A percentile compares a stretch with the other conserved stretches of the same genome.
phyloP scores from a whole-genome alignment of 371 early-diverging fungal genomes.

The Mycotypha africana region DNA sequence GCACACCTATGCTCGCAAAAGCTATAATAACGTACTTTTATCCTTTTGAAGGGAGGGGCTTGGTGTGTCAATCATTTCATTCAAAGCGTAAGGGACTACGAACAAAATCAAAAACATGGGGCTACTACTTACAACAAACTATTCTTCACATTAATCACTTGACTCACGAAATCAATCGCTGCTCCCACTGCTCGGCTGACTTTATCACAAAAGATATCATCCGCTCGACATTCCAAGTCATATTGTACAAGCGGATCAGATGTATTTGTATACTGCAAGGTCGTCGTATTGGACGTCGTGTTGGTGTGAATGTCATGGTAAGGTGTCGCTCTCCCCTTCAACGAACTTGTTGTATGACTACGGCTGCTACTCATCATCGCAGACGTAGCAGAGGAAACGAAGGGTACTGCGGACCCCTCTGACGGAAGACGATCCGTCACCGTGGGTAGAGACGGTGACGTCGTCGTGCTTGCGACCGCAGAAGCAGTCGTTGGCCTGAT shows the following conservation, averaged over 20 bases:
- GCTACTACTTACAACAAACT: constrained; percentile 32
- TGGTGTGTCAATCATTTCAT: neutral
- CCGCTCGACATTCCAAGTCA: constrained; percentile 18
- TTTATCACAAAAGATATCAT: constrained; percentile 30
- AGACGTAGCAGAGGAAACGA: too few species aligned
- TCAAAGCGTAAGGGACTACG: neutral
- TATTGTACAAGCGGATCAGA: constrained; percentile 23
- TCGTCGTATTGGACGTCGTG: too few species aligned
- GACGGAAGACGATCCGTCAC: too few species aligned
- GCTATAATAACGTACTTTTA: constrained; percentile 20
- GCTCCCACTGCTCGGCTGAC: constrained; percentile 25
- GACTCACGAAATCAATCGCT: constrained; percentile 30
- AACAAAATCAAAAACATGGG: too few species aligned
- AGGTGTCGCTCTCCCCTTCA: too few species aligned
- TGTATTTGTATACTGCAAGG: constrained; percentile 18
- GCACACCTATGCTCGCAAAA: constrained; percentile 32
- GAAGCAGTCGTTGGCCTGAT: too few species aligned
- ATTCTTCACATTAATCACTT: constrained; percentile 34
- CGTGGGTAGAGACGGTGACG: too few species aligned
- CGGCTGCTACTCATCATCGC: too few species aligned
- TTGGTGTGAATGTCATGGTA: too few species aligned
- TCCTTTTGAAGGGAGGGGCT: constrained; percentile 7
- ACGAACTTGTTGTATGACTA: too few species aligned
- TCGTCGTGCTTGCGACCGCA: too few species aligned
- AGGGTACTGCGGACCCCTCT: too few species aligned